Conservation (phyloP, 495 filamentous ascomycete species). For the Penicillium egyptiacum region DNA sequence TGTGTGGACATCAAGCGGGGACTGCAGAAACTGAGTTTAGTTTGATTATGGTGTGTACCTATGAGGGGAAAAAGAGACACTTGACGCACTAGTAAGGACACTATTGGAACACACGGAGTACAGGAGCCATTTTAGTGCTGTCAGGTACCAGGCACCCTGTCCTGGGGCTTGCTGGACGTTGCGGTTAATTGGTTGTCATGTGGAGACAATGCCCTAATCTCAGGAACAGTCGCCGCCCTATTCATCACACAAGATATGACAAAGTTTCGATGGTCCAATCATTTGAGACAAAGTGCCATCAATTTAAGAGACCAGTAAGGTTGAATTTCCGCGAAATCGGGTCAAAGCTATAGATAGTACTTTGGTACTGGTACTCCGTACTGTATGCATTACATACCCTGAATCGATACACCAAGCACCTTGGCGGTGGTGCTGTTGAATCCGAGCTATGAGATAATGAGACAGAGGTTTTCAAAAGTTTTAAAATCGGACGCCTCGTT, state of each 20-base stretch:
- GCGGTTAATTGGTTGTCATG: not conserved
- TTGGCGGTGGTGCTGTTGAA: not conserved
- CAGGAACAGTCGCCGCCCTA: not conserved
- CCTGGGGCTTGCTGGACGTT: not conserved
- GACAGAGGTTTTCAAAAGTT: too few relatives aligned
- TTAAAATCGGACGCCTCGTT: too few relatives aligned
- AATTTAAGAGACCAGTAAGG: not conserved
- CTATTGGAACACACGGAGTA: not conserved
- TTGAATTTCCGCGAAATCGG: not conserved
- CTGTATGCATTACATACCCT: not conserved
- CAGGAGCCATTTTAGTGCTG: not conserved
- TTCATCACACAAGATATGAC: not conserved
- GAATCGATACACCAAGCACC: not conserved
- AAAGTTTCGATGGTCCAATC: not conserved
- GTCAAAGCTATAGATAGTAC: not conserved
- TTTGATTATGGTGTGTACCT: not conserved
- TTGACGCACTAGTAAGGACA: not conserved
- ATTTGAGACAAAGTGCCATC: not conserved
- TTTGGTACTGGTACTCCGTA: not conserved
- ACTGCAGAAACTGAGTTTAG: not conserved
- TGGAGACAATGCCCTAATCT: not conserved
- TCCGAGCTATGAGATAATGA: not conserved
- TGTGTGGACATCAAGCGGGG: not conserved
- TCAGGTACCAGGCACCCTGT: not conserved
- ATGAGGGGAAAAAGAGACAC: not conserved